Base-by-base conservation (phyloP, 805 yeast genomes). In the Candida chilensis region DNA sequence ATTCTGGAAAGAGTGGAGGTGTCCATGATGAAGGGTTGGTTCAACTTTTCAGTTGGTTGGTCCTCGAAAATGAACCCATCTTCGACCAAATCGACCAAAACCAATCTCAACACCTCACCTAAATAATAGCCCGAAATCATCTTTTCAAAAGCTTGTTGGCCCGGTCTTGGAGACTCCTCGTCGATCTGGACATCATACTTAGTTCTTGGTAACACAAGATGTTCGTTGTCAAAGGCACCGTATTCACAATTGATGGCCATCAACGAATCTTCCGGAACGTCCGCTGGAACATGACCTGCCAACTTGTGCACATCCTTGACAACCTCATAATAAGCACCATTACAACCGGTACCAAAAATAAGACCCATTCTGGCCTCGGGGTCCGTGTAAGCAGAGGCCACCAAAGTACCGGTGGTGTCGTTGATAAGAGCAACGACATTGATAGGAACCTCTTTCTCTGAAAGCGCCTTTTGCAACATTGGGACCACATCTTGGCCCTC, bases 191-290 rank as follows among this genome's bases (percentile, higher is more conserved):
- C 51, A 57, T 90, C 98, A 56, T 76, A 90, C 54, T 78, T 79
- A 42, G 94, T 88, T 63, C 96, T 76, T 51, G 97, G 97, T 45
- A 90, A 70, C 20, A 78, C 72, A 7, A 43, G 35, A 48, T 81
- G 94, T 59, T 86, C 96, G 52, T 86, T 88, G 57, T 90, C 97
- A 53, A 90, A 90, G 5, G 96, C 90, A 49, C 98, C 97, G 64
- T 90, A 90, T 65, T 90, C 98, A 68, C 96, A 87, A 70, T 90
- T 90, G 56, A 90, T 90, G 32, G 96, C 96, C 94, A 90, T 88
- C 39, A 80, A 77, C 26, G 81, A 68, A 29, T 71, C 72, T 5
- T 50, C 56, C 22, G 72, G 50, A 42, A 86, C 71, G 50, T 85
- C 95, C 26, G 57, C 61, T 18, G 75, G 69, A 32, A 80, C 54